Evolutionary conservation across 225 moss, liverwort and hornwort genomes (phyloP).

Genomic region (Anthoceros angustus): DNA sequence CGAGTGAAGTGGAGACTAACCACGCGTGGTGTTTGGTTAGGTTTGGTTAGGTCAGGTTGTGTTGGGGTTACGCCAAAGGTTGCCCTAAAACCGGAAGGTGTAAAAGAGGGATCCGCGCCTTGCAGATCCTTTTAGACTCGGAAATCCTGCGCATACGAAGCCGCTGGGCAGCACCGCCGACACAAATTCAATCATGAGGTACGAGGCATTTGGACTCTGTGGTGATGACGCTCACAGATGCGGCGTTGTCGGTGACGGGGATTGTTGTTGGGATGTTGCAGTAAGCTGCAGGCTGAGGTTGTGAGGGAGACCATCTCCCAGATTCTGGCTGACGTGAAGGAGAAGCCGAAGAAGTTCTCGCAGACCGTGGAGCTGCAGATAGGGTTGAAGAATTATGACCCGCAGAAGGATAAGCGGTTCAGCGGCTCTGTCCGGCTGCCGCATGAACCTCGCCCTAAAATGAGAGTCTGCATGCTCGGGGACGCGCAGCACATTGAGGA

Average conservation of each 20-base stretch:
- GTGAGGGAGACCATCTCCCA: constrained; percentile 51
- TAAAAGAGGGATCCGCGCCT: no score
- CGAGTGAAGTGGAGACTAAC: not conserved
- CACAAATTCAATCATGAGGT: no score
- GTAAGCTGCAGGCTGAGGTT: constrained; percentile 83
- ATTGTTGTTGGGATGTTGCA: constrained; percentile 12
- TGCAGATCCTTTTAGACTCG: no score
- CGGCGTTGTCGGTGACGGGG: not conserved
- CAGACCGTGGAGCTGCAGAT: constrained; percentile 80
- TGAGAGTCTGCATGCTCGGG: constrained; percentile 78
- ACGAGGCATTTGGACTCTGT: no score
- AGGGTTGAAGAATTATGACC: constrained; percentile 81
- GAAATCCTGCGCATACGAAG: no score
- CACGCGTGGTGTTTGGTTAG: not conserved
- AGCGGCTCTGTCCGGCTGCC: constrained; percentile 74
- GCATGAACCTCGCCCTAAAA: constrained; percentile 65
- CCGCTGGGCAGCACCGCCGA: no score
- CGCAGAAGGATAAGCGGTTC: constrained; percentile 86
- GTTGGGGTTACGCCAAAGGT: no score
- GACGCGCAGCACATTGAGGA: constrained; percentile 77
- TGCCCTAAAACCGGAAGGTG: no score
- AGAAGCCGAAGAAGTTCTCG: constrained; percentile 62
- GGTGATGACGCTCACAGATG: no score
- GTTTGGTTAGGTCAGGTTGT: not conserved
- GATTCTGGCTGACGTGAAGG: constrained; percentile 35